A percentile compares a stretch with the other conserved stretches of the same genome.
phyloP scores from a whole-genome alignment of 1,139 yeast species.

The Blastobotrys proliferans region DNA sequence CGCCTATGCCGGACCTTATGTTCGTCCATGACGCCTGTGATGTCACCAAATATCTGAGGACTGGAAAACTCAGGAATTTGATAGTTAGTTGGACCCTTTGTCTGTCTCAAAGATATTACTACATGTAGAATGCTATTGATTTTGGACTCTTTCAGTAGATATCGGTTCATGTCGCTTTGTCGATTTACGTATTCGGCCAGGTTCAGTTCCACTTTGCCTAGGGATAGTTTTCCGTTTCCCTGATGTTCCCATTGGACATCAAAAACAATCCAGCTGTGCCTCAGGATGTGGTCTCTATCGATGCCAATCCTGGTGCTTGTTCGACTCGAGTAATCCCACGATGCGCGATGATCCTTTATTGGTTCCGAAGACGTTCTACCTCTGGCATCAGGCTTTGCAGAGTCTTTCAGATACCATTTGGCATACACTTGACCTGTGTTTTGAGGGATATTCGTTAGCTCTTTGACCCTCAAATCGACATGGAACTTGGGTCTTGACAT shows the following conservation, averaged over 20 bases:
- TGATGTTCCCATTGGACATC: slow-evolving; percentile 38
- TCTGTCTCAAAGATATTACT: slow-evolving; percentile 43
- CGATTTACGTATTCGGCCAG: slow-evolving; percentile 67
- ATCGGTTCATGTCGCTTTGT: slow-evolving; percentile 48
- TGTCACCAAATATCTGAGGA: slow-evolving; percentile 34
- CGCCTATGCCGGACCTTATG: slow-evolving; percentile 13
- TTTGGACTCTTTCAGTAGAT: slow-evolving; percentile 70
- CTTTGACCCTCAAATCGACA: slow-evolving; percentile 57
- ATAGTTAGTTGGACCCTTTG: slow-evolving; percentile 42
- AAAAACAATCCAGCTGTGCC: slow-evolving; percentile 29
- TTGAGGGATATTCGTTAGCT: slow-evolving; percentile 78
- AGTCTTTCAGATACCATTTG: slow-evolving; percentile 51
- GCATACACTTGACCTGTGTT: slow-evolving; percentile 65
- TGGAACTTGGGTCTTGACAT: slow-evolving; percentile 48
- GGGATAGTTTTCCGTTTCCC: slow-evolving; percentile 36
- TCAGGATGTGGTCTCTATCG: slow-evolving; percentile 34
- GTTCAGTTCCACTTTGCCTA: slow-evolving; percentile 68
- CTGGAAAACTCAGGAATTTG: slow-evolving; percentile 30
- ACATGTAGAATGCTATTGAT: slow-evolving; percentile 71
- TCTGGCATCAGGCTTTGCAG: slow-evolving; percentile 40
- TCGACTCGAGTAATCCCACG: slow-evolving; percentile 43
- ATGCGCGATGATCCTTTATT: slow-evolving; percentile 47
- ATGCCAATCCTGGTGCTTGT: slow-evolving; percentile 42
- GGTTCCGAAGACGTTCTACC: slow-evolving; percentile 44
- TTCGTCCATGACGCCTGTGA: slow-evolving; percentile 34